phyloP scores from a whole-genome alignment of 2,329 filamentous ascomycete species.

The Scedosporium minutisporum region DNA sequence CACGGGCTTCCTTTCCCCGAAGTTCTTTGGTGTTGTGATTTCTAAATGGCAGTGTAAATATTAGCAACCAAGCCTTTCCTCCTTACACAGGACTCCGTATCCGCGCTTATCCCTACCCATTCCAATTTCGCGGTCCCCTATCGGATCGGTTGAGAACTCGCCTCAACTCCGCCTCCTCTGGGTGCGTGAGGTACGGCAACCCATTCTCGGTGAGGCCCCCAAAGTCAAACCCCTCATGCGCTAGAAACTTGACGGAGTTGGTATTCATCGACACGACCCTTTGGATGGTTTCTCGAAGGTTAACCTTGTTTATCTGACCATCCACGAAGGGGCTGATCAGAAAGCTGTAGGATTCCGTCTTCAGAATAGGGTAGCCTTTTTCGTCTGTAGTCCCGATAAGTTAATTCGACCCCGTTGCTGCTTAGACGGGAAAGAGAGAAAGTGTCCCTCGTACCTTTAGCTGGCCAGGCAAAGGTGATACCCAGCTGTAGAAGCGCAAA shows the following conservation, averaged over 20 bases:
- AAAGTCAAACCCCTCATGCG: slow-evolving; percentile 16
- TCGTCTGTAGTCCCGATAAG: background rate
- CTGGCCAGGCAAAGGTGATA: slow-evolving; percentile 20
- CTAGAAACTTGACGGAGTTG: slow-evolving; percentile 20
- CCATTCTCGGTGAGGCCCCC: slow-evolving; percentile 16
- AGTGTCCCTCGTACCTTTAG: background rate
- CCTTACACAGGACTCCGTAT: no score
- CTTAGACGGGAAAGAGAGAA: background rate
- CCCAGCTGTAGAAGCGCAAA: slow-evolving; percentile 27
- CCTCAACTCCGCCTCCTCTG: background rate
- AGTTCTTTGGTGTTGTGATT: no score
- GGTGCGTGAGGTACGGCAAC: slow-evolving; percentile 21
- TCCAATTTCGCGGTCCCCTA: background rate
- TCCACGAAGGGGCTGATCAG: slow-evolving; percentile 19
- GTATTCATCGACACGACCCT: slow-evolving; percentile 19
- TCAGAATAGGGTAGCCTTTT: slow-evolving; percentile 10
- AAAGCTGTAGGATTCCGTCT: slow-evolving; percentile 20
- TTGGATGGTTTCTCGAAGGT: slow-evolving; percentile 15
- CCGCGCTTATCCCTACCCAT: background rate
- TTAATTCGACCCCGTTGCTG: background rate
- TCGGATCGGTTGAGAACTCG: background rate
- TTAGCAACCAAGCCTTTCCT: background rate
- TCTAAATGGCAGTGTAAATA: no score
- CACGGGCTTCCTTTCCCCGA: no score
- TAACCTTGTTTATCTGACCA: background rate